phyloP scores from a whole-genome alignment of 2,329 filamentous ascomycete genomes.

The Ilyonectria robusta region DNA sequence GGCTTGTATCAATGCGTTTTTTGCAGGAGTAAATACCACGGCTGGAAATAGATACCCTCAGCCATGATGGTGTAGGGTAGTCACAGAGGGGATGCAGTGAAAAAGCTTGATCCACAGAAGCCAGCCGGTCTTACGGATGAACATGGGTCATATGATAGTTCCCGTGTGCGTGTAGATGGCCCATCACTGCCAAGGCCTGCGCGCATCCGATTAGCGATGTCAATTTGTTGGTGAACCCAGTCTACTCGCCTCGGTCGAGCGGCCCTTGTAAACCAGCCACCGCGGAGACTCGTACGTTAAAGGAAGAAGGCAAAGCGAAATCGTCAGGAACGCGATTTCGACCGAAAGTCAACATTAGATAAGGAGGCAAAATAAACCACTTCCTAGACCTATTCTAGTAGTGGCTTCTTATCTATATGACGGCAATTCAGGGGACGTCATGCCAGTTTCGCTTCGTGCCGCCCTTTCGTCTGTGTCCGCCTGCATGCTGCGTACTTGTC shows the following conservation, averaged over 20 bases:
- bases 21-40: too few species aligned
- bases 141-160: neutral
- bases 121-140: too few species aligned
- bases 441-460: too few species aligned
- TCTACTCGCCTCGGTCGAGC: neutral
- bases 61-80: too few species aligned
- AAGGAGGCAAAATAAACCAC: too few species aligned
- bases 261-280: slow-evolving; percentile 3
- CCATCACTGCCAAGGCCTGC: slow-evolving; percentile 5
- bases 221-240: neutral
- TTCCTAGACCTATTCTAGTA: too few species aligned
- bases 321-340: neutral
- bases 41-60: too few species aligned
- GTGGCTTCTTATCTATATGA: slow-evolving; percentile 10
- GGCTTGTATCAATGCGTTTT: too few species aligned
- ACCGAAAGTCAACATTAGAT: neutral
- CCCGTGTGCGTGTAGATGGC: slow-evolving; percentile 2
- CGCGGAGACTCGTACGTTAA: slow-evolving; percentile 6
- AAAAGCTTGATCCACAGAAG: too few species aligned
- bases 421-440: neutral
- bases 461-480: too few species aligned
- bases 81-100: too few species aligned
- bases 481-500: too few species aligned
- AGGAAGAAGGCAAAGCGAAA: neutral
- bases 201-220: neutral